Conservation (phyloP, 2,329 filamentous ascomycete genomes). For the Penicillium sp. region DNA sequence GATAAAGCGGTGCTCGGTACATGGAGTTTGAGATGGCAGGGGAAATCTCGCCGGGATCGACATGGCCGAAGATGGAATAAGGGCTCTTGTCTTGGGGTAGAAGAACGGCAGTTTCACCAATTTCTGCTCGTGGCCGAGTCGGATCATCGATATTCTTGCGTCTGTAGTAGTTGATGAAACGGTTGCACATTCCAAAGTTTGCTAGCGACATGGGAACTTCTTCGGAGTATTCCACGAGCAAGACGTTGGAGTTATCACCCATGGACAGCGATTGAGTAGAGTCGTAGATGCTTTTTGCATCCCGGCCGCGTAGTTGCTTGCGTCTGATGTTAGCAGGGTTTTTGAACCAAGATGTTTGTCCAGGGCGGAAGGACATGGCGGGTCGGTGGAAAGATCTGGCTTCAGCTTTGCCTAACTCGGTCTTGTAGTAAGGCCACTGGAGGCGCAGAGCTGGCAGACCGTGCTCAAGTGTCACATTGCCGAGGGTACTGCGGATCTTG, state of each 20-base stretch:
- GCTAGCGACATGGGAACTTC: constrained; percentile 89
- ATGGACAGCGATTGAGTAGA: constrained; percentile 81
- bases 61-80: constrained; percentile 91
- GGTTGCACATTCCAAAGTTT: constrained; percentile 96
- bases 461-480: constrained; percentile 91
- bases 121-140: constrained; percentile 73
- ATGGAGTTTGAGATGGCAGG: constrained; percentile 92
- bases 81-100: constrained; percentile 94
- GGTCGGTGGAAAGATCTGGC: constrained; percentile 84
- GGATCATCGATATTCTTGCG: constrained; percentile 78
- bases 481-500: constrained; percentile 90
- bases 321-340: constrained; percentile 74
- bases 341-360: constrained; percentile 71
- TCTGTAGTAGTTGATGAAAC: constrained; percentile 95
- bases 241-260: constrained; percentile 82
- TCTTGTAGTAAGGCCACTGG: constrained; percentile 94
- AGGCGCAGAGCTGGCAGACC: constrained; percentile 87
- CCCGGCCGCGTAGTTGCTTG: constrained; percentile 79
- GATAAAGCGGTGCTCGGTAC: constrained; percentile 92
- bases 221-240: constrained; percentile 94
- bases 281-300: constrained; percentile 75
- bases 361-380: constrained; percentile 69
- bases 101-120: constrained; percentile 86
- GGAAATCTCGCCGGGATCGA: constrained; percentile 86
- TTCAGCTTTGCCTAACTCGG: constrained; percentile 72